These are phyloP conservation scores for Gamarada debralockiae DNA, from an alignment of 495 filamentous ascomycete genomes.

Conservation along the genomic window DNA sequence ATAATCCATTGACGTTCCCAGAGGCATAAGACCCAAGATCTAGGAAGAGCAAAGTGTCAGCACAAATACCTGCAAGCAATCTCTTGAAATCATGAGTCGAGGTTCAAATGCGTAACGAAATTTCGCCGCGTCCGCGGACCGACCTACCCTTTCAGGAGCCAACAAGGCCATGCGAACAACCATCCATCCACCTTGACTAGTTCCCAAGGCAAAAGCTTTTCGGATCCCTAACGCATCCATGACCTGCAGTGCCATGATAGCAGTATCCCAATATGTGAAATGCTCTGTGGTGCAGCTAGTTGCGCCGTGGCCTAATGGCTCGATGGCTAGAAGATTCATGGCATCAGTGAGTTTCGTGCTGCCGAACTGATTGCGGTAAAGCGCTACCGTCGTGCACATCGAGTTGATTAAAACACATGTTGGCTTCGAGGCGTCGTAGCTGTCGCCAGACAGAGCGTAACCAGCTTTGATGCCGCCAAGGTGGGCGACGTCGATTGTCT, in stretches of 20 bases:
- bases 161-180: conserved; percentile 55
- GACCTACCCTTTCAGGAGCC: conserved; percentile 49
- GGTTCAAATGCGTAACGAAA: background rate
- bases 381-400: conserved; percentile 50
- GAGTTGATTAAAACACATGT: conserved; percentile 56
- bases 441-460: conserved; percentile 40
- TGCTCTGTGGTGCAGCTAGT: conserved; percentile 38
- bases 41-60: conserved; percentile 15
- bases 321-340: conserved; percentile 50
- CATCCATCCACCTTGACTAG: conserved; percentile 62
- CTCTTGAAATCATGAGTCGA: background rate
- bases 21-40: conserved; percentile 55
- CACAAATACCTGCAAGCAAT: background rate
- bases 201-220: conserved; percentile 55
- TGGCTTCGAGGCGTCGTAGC: conserved; percentile 49
- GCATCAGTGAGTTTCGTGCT: conserved; percentile 38
- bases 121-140: background rate
- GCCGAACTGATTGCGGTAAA: conserved; percentile 48
- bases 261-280: conserved; percentile 55
- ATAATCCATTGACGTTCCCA: conserved; percentile 60
- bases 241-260: conserved; percentile 42
- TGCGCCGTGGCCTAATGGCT: conserved; percentile 52
- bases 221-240: conserved; percentile 48
- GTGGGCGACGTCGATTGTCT: conserved; percentile 48
- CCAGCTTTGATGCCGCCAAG: conserved; percentile 51